Evolutionary conservation across 208 protist genomes (phyloP).

Genomic region (Leishmania tropica): DNA sequence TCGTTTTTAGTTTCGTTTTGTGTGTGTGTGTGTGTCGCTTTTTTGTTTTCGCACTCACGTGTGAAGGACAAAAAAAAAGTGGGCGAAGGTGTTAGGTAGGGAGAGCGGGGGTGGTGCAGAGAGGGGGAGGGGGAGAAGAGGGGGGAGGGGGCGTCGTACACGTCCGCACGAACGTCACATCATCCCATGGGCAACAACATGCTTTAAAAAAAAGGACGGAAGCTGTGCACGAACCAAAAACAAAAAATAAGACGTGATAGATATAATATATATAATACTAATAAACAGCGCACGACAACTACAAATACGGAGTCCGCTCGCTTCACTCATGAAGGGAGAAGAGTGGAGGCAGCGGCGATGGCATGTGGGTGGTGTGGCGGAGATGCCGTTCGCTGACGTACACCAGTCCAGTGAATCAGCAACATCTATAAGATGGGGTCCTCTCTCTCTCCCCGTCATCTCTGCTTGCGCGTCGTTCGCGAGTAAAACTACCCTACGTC

Average conservation of each 20-base stretch:
- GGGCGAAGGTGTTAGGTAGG: too few relatives aligned
- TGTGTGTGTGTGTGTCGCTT: neutral
- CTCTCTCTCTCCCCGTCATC: neutral
- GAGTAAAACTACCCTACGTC: neutral
- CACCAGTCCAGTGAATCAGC: neutral
- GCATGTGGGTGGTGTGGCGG: neutral
- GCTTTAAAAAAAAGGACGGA: neutral
- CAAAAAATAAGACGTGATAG: too few relatives aligned
- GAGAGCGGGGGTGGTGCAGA: too few relatives aligned
- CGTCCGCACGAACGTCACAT: neutral
- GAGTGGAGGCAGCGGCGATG: neutral
- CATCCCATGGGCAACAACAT: neutral
- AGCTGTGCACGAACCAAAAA: neutral
- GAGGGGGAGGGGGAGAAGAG: neutral
- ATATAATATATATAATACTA: too few relatives aligned
- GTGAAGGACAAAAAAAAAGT: neutral
- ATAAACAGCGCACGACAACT: neutral
- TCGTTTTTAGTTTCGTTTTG: neutral
- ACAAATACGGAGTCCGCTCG: neutral
- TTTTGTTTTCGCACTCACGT: neutral
- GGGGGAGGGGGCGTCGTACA: neutral
- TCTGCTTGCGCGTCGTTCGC: neutral
- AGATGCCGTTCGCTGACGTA: neutral
- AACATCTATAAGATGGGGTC: neutral
- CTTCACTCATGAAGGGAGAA: neutral